Evolutionary conservation across 2,329 filamentous ascomycete genomes (phyloP), one percentile per base, ranked within the genome.

Genomic region (Diplodia corticola): DNA sequence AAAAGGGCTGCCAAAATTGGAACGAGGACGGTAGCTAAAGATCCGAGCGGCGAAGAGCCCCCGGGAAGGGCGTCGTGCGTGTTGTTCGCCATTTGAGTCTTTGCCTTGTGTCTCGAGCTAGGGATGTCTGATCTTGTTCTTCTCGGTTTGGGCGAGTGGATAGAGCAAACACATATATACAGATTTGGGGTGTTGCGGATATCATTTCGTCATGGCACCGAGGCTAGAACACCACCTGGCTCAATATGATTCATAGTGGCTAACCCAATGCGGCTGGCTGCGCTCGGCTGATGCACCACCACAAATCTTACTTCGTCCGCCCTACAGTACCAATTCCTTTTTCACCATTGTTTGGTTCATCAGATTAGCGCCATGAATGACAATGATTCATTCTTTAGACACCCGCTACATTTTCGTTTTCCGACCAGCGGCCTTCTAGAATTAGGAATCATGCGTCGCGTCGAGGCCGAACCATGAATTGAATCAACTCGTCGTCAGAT

Each of bases 221-320:
- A 13, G 4, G 15, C n/a, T 28, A 20, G 50, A 17, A 9, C 20
- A n/a, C 5, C 20, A n/a, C 5, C 15, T 40, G 13, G 50, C 50
- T 53, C 50, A 53, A 53, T 33, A 53, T 53, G 50, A 53, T 53
- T 53, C 50, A 53, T 53, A 30, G 50, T 10, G 22, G 28, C 50
- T 53, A 28, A 53, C 6, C 50, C 2, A 4, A 30, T 53, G 50
- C 20, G 9, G 15, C 12, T 5, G 6, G 17, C 17, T 15, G 37
- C 37, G 13, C 13, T 4, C 15, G 13, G 13, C 37, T 17, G 5
- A 15, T 17, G 15, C 37, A 33, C 28, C 28, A 33, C 13, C 50
- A 28, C 12, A 20, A 53, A n/a, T 28, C 50, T 15, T 53, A 28
- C 24, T 33, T 53, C 22, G 15, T n/a, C n/a, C n/a, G n/a, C n/a